Evolutionary conservation across 768 basidiomycete species (phyloP), one percentile per base, ranked within the genome.

Genomic region (Suillus tomentosus): DNA sequence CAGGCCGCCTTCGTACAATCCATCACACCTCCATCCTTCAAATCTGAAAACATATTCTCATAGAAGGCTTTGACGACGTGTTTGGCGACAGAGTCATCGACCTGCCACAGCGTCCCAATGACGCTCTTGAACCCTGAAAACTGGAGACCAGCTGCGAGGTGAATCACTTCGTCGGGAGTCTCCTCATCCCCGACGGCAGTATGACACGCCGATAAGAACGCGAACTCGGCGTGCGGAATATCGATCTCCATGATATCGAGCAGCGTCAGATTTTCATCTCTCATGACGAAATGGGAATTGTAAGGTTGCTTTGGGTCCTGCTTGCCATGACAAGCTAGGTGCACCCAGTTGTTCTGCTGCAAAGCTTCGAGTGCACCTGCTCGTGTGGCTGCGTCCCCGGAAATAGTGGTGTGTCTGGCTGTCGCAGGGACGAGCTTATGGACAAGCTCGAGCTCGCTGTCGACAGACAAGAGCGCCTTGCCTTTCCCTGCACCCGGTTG

Each of bases 241-340:
- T 48, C 36, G n/a, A 2, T 45, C 5, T 45, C 40, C 24, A 61
- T 61, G 45, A 61, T 61, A 40, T 61, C 60, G 13, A 61, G 45
- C 22, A 61, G 24, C n/a, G 40, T 34, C 1, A 61, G 24, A 3
- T 43, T 13, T 3, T 5, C n/a, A 3, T 61, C 42, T 14, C 3
- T 24, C 60, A 61, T 43, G 45, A 48, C 43, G 24, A 61, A 61
- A 19, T 31, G 24, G 0, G 60, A 61, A 47, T 68, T n/a, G 34
- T 68, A 66, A 13, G 70, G 67, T 8, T 66, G 60, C 4, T 2
- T 6, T 2, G 15, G 6, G 59, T 78, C 68, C 59, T 79, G 79
- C n/a, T 67, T 57, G 24, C 75, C 80, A 68, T 80, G 79, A 54
- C 79, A 79, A 6, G 79, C 77, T 22, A 80, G 63, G 60, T 79